phyloP scores from a whole-genome alignment of 1,284 basidiomycete genomes.

The Ceratobasidium theobromae region DNA sequence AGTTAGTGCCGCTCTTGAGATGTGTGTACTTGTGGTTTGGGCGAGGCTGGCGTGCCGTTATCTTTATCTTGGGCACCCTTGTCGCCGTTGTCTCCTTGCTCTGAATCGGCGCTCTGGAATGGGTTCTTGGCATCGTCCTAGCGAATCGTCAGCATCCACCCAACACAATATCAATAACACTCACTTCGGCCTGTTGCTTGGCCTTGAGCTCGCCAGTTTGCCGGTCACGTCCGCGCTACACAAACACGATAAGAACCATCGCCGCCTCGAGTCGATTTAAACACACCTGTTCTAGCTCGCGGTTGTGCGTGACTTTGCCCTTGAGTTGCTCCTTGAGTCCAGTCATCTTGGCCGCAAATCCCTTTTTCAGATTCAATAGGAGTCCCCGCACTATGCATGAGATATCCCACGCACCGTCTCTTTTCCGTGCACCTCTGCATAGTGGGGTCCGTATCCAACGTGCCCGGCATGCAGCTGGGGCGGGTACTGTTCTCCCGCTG shows the following conservation, averaged over 20 bases:
- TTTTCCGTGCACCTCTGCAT: conserved; percentile 38
- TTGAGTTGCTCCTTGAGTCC: conserved; percentile 36
- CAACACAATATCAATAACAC: not conserved
- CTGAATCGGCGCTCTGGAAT: not conserved
- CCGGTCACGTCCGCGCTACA: conserved; percentile 32
- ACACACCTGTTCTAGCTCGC: conserved; percentile 31
- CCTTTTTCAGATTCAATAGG: conserved; percentile 6
- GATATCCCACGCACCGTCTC: conserved; percentile 26
- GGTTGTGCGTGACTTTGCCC: conserved; percentile 36
- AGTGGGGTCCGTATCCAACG: conserved; percentile 49
- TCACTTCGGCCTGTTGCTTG: conserved; percentile 26
- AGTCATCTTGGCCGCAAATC: conserved; percentile 34
- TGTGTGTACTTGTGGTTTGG: too few relatives aligned
- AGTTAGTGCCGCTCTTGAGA: too few relatives aligned
- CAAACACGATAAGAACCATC: too few relatives aligned
- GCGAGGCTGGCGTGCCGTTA: not conserved
- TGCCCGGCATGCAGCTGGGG: conserved; percentile 48
- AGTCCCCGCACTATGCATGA: not conserved
- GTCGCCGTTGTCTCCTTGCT: not conserved
- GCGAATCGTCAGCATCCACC: not conserved
- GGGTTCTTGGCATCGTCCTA: not conserved
- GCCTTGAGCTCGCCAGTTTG: conserved; percentile 33
- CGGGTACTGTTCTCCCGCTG: conserved; percentile 40
- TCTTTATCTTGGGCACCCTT: not conserved
- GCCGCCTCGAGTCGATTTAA: too few relatives aligned